Evolutionary conservation across 2,329 filamentous ascomycete species (phyloP).

Genomic region (Curvularia spicifera): DNA sequence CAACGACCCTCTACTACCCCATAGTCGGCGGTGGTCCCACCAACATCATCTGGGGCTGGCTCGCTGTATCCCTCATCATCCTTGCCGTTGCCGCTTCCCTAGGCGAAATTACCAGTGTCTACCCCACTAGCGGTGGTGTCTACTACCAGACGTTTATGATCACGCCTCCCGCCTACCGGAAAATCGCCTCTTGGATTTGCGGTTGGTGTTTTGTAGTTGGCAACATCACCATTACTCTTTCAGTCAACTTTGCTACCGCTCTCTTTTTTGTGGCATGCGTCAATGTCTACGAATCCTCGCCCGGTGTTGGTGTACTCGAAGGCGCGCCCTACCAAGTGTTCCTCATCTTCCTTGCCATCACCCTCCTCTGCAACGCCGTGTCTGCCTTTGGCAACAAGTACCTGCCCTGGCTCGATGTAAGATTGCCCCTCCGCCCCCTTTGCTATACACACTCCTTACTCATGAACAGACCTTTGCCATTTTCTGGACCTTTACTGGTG

Average conservation of each 20-base stretch:
- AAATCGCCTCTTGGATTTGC: constrained; percentile 71
- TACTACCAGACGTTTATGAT: constrained; percentile 84
- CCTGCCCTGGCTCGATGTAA: constrained; percentile 69
- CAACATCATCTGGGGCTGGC: constrained; percentile 76
- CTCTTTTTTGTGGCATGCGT: constrained; percentile 62
- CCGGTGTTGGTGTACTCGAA: constrained; percentile 55
- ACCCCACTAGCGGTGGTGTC: constrained; percentile 77
- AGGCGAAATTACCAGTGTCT: constrained; percentile 76
- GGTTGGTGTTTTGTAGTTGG: constrained; percentile 80
- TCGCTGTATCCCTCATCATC: constrained; percentile 71
- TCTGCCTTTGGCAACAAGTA: constrained; percentile 61
- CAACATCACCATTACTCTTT: constrained; percentile 81
- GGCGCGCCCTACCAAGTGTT: constrained; percentile 56
- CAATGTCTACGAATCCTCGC: constrained; percentile 60
- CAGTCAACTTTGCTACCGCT: constrained; percentile 77
- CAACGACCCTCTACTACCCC: constrained; percentile 73
- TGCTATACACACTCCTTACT: constrained; percentile 30
- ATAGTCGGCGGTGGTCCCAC: constrained; percentile 70
- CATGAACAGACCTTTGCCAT: constrained; percentile 68
- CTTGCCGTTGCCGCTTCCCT: constrained; percentile 71
- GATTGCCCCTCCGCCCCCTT: constrained; percentile 45
- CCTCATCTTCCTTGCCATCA: constrained; percentile 59
- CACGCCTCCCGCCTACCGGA: constrained; percentile 65
- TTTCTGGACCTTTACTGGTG: constrained; percentile 75
- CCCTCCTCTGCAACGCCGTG: constrained; percentile 58